phyloP scores from a whole-genome alignment of 345 rosid species.

The Raphanus sativus region DNA sequence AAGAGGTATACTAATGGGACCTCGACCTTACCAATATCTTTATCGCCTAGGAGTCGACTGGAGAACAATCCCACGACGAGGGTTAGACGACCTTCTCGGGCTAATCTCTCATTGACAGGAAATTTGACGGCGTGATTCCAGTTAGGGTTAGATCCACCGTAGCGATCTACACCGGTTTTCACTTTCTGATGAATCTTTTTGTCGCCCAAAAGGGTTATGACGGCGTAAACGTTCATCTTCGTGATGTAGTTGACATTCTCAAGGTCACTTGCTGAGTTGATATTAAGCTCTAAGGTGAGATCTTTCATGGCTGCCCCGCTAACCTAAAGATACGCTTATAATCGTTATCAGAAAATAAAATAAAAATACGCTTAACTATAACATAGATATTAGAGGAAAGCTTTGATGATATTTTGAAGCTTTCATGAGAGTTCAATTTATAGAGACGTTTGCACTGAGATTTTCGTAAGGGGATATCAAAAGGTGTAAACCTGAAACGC shows the following conservation, averaged over 20 bases:
- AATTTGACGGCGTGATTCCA: slow-evolving; percentile 60
- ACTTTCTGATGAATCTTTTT: slow-evolving; percentile 40
- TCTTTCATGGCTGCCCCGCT: slow-evolving; percentile 40
- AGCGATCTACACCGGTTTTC: slow-evolving; percentile 44
- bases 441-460: background rate
- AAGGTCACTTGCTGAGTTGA: slow-evolving; percentile 54
- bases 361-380: background rate
- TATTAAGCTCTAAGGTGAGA: slow-evolving; percentile 51
- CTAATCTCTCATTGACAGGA: slow-evolving; percentile 41
- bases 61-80: slow-evolving; percentile 52
- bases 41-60: slow-evolving; percentile 52
- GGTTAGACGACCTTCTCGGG: slow-evolving; percentile 45
- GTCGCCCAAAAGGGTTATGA: slow-evolving; percentile 53
- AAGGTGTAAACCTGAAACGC: background rate
- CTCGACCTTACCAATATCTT: slow-evolving; percentile 56
- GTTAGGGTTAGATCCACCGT: slow-evolving; percentile 52
- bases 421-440: background rate
- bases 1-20: slow-evolving; percentile 64
- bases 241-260: slow-evolving; percentile 55
- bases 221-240: slow-evolving; percentile 69
- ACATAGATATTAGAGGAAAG: background rate
- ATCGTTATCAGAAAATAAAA: background rate
- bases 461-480: background rate
- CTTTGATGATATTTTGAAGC: background rate
- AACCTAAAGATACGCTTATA: background rate